phyloP scores from a whole-genome alignment of 2,329 filamentous ascomycete genomes.

The Tolypocladium guangdongense region DNA sequence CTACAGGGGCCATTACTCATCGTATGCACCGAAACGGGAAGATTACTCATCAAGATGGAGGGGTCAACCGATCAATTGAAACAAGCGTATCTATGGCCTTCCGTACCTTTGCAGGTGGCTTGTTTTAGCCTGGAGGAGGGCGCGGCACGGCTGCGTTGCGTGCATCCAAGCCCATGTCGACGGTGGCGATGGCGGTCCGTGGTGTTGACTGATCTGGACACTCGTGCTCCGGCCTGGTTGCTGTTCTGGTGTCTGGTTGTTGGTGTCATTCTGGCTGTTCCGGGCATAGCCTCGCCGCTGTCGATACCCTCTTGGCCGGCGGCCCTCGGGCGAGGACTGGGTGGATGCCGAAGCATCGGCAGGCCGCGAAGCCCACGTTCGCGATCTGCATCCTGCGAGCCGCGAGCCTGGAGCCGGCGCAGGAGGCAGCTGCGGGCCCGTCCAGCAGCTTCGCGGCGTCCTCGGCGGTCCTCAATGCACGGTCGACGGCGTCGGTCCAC shows the following conservation, averaged over 20 bases:
- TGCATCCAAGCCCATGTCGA: not conserved
- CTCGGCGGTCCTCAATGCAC: not conserved
- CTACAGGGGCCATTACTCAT: too few species aligned
- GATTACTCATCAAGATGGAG: too few species aligned
- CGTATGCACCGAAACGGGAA: too few species aligned
- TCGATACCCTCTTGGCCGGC: too few species aligned
- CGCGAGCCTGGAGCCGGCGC: not conserved
- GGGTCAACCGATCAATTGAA: too few species aligned
- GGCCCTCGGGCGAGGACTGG: too few species aligned
- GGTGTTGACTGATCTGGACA: too few species aligned
- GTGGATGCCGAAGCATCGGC: not conserved
- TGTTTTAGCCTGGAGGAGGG: too few species aligned
- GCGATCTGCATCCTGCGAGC: too few species aligned
- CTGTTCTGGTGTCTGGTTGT: not conserved
- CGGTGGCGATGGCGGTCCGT: not conserved
- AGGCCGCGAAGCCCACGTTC: too few species aligned
- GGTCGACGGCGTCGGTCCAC: not conserved
- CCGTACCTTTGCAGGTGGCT: not conserved
- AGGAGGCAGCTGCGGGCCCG: not conserved
- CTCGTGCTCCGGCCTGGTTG: too few species aligned
- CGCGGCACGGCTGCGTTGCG: not conserved
- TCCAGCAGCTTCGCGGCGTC: not conserved
- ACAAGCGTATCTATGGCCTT: too few species aligned
- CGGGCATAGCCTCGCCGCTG: not conserved
- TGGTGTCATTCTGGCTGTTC: not conserved